Conservation (phyloP, 352 stramenopile genomes). For the Phytophthora megakarya region DNA sequence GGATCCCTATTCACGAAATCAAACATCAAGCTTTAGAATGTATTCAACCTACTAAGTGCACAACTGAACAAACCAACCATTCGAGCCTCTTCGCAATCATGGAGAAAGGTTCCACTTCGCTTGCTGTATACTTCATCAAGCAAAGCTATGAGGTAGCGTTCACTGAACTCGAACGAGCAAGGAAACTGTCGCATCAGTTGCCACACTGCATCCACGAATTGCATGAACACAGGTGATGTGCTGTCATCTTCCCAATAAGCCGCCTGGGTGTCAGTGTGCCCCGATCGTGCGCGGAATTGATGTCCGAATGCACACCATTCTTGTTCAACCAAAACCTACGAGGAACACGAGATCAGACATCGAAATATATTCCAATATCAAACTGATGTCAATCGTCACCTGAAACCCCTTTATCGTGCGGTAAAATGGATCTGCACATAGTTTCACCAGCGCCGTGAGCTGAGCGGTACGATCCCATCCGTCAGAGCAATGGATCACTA, state of each 20-base stretch:
- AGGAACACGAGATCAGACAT: neutral
- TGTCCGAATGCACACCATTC: slow-evolving; percentile 99
- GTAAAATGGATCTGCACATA: slow-evolving; percentile 98
- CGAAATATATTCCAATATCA: neutral
- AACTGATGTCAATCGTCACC: slow-evolving; percentile 15
- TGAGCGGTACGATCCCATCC: slow-evolving; percentile 99
- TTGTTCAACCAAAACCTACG: slow-evolving; percentile 95
- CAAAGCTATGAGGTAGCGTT: slow-evolving; percentile 91
- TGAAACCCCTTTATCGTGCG: slow-evolving; percentile 96
- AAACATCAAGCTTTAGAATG: slow-evolving; percentile 1
- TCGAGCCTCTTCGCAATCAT: slow-evolving; percentile 94
- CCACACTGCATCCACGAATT: slow-evolving; percentile 99
- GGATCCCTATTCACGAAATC: slow-evolving; percentile 42
- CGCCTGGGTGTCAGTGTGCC: slow-evolving; percentile 56
- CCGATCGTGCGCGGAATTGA: slow-evolving; percentile 94
- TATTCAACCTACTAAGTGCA: neutral
- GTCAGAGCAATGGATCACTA: slow-evolving; percentile 99
- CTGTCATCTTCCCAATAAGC: slow-evolving; percentile 95
- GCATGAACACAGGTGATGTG: slow-evolving; percentile 98
- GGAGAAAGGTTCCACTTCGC: slow-evolving; percentile 97
- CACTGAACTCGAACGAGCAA: slow-evolving; percentile 98
- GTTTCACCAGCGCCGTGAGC: slow-evolving; percentile 93
- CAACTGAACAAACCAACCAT: slow-evolving; percentile 47
- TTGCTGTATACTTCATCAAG: slow-evolving; percentile 97
- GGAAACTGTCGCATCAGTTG: slow-evolving; percentile 97